These are phyloP conservation scores for Suillus occidentalis DNA, from an alignment of 768 basidiomycete species.

Conservation along the genomic window DNA sequence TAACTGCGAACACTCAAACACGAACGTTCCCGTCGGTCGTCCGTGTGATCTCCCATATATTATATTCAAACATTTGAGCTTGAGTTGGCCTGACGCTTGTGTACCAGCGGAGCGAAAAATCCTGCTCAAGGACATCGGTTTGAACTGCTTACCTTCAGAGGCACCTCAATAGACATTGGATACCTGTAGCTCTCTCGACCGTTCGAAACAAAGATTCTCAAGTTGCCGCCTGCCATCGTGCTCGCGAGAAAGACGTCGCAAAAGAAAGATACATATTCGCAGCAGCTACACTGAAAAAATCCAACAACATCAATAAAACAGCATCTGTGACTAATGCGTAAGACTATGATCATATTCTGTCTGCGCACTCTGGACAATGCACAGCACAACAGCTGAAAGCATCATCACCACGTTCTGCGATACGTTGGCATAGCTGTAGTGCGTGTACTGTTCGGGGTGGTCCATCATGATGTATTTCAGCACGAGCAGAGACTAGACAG, in stretches of 20 bases:
- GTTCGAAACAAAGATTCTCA: too few species aligned
- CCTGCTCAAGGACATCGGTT: too few species aligned
- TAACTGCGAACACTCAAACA: too few species aligned
- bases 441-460: conserved; percentile 74
- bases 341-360: conserved; percentile 95
- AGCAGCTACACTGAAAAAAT: not conserved
- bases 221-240: not conserved
- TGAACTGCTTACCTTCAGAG: too few species aligned
- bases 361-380: conserved; percentile 85
- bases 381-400: conserved; percentile 84
- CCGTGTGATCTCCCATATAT: too few species aligned
- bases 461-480: conserved; percentile 83
- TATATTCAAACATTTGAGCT: too few species aligned
- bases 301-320: not conserved
- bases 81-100: too few species aligned
- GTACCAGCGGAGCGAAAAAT: too few species aligned
- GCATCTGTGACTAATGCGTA: conserved; percentile 47
- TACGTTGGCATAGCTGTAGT: conserved; percentile 91
- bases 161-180: too few species aligned
- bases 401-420: conserved; percentile 81
- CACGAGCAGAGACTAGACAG: too few species aligned
- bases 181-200: too few species aligned
- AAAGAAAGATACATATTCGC: not conserved
- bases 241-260: not conserved
- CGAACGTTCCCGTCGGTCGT: too few species aligned